Conservation (phyloP, 169 alveolate genomes). For the Plasmodium blacklocki region DNA sequence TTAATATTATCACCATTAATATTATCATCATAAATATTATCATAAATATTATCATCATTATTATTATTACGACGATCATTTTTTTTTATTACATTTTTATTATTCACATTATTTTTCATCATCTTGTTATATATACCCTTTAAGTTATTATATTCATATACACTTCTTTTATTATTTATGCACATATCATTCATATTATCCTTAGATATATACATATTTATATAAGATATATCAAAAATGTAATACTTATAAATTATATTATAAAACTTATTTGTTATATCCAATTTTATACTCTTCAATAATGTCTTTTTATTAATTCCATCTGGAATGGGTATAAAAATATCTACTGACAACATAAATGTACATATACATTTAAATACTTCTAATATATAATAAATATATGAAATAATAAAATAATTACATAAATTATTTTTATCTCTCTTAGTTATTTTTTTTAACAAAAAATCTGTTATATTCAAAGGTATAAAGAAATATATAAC, state of each 20-base stretch:
- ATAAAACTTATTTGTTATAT: constrained; percentile 16
- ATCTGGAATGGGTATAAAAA: constrained; percentile 28
- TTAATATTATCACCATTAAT: not conserved
- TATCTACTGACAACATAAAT: constrained; percentile 27
- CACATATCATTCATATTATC: not conserved
- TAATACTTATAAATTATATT: constrained; percentile 6
- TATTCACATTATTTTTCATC: not conserved
- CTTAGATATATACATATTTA: constrained; percentile 11
- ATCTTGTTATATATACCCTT: not conserved
- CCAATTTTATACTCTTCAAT: constrained; percentile 28
- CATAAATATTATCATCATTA: constrained; percentile 1
- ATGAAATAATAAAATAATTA: constrained; percentile 47
- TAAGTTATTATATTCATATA: not conserved
- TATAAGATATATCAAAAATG: constrained; percentile 30
- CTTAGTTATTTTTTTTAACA: constrained; percentile 4
- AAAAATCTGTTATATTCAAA: constrained; percentile 18
- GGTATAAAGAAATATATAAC: constrained; percentile 72
- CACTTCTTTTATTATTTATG: not conserved
- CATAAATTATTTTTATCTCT: constrained; percentile 9
- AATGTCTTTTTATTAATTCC: constrained; percentile 41
- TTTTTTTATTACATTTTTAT: not conserved
- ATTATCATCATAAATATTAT: too few species aligned
- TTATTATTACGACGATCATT: constrained; percentile 4
- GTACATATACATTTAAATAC: constrained; percentile 32
- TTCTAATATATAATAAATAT: constrained; percentile 48